Evolutionary conservation across 805 yeast species (phyloP).

Genomic region (Wickerhamomyces tratensis): DNA sequence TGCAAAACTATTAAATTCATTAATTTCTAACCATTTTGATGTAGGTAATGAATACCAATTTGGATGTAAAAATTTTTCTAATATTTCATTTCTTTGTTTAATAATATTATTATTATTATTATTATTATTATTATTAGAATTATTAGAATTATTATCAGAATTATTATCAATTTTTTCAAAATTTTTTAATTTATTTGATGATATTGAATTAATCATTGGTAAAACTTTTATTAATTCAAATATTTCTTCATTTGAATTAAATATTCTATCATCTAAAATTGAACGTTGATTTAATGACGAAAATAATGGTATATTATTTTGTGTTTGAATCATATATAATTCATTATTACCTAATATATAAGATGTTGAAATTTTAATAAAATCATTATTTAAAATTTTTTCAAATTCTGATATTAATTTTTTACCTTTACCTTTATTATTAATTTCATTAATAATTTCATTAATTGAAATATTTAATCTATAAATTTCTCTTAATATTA

Average conservation of each 20-base stretch:
- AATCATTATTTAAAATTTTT: slow-evolving; percentile 43
- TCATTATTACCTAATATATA: slow-evolving; percentile 52
- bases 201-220: slow-evolving; percentile 27
- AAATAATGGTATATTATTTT: slow-evolving; percentile 68
- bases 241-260: slow-evolving; percentile 18
- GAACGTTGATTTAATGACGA: slow-evolving; percentile 66
- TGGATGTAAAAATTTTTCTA: slow-evolving; percentile 46
- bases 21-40: slow-evolving; percentile 53
- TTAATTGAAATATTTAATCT: slow-evolving; percentile 27
- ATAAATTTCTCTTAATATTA: slow-evolving; percentile 52
- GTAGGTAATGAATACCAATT: slow-evolving; percentile 58
- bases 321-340: slow-evolving; percentile 48
- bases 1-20: slow-evolving; percentile 45
- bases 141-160: no score
- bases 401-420: slow-evolving; percentile 22
- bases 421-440: slow-evolving; percentile 3
- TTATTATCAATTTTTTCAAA: slow-evolving; percentile 2
- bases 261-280: slow-evolving; percentile 56
- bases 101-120: background rate
- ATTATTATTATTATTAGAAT: background rate
- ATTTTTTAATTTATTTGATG: slow-evolving; percentile 5
- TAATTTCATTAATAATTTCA: slow-evolving; percentile 3
- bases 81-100: slow-evolving; percentile 30
- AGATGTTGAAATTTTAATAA: slow-evolving; percentile 44
- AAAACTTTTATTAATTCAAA: slow-evolving; percentile 59